phyloP scores from a whole-genome alignment of 441 rosid species.

The Dalechampia spathulata region DNA sequence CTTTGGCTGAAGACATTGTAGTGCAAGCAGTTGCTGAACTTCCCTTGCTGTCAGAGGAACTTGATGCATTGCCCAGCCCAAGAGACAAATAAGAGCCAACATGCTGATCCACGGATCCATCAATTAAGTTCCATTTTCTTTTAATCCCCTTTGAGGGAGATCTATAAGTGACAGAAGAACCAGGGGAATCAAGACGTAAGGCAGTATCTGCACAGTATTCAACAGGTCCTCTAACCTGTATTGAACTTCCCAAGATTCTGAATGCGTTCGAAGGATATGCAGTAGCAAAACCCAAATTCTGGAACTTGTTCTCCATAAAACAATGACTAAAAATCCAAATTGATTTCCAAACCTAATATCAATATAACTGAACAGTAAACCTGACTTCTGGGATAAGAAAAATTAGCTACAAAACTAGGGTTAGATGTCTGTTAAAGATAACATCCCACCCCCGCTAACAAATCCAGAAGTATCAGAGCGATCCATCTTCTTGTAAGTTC shows the following conservation, averaged over 20 bases:
- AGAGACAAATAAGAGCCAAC: conserved; percentile 71
- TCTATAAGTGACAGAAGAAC: conserved; percentile 30
- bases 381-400: conserved; percentile 50
- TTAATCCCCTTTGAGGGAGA: conserved; percentile 52
- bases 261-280: conserved; percentile 45
- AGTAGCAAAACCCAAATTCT: conserved; percentile 38
- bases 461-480: conserved; percentile 90
- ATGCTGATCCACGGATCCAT: conserved; percentile 32
- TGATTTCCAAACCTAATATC: conserved; percentile 36
- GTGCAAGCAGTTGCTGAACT: conserved; percentile 78
- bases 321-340: conserved; percentile 21
- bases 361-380: conserved; percentile 35
- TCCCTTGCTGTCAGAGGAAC: conserved; percentile 92
- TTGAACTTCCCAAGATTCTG: conserved; percentile 40
- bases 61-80: conserved; percentile 61
- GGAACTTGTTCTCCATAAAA: conserved; percentile 55
- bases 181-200: conserved; percentile 70
- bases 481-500: conserved; percentile 50
- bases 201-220: conserved; percentile 45
- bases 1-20: conserved; percentile 74
- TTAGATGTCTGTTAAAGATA: conserved; percentile 26
- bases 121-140: conserved; percentile 65
- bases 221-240: conserved; percentile 34
- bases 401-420: conserved; percentile 22
- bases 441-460: conserved; percentile 83